These are phyloP conservation scores for Trichoderma orchidacearum DNA, from an alignment of 495 filamentous ascomycete genomes.

Conservation along the genomic window DNA sequence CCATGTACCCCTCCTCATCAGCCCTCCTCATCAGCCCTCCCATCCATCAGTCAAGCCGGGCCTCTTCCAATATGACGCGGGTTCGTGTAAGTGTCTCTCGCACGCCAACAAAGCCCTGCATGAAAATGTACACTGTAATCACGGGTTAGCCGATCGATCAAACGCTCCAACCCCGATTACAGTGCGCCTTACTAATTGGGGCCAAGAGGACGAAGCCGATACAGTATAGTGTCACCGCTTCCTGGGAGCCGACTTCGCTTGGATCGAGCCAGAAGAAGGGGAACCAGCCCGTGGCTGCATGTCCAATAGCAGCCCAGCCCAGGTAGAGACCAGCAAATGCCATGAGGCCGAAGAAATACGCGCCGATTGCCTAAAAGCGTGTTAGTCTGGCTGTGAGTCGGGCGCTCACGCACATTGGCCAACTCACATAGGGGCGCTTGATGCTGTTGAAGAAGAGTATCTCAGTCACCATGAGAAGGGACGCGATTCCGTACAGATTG, in stretches of 20 bases:
- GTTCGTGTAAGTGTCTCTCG: constrained; percentile 15
- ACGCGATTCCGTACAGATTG: constrained; percentile 26
- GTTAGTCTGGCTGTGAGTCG: background rate
- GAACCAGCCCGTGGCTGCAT: constrained; percentile 28
- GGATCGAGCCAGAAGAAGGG: constrained; percentile 37
- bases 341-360: constrained; percentile 21
- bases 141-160: constrained; percentile 8
- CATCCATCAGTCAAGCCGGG: constrained; percentile 1
- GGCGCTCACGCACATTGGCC: background rate
- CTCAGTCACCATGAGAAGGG: constrained; percentile 30
- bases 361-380: constrained; percentile 17
- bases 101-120: constrained; percentile 29
- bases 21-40: background rate
- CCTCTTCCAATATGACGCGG: constrained; percentile 12
- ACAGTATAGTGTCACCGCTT: constrained; percentile 19
- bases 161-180: background rate
- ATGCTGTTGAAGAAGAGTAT: constrained; percentile 34
- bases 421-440: constrained; percentile 29
- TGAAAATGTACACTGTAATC: constrained; percentile 22
- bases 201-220: constrained; percentile 19
- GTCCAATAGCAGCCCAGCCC: constrained; percentile 32
- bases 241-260: constrained; percentile 15
- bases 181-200: constrained; percentile 17
- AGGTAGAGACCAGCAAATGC: constrained; percentile 26
- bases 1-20: background rate